Evolutionary conservation across 2,329 filamentous ascomycete species (phyloP).

Genomic region (Hysterium pulicare): DNA sequence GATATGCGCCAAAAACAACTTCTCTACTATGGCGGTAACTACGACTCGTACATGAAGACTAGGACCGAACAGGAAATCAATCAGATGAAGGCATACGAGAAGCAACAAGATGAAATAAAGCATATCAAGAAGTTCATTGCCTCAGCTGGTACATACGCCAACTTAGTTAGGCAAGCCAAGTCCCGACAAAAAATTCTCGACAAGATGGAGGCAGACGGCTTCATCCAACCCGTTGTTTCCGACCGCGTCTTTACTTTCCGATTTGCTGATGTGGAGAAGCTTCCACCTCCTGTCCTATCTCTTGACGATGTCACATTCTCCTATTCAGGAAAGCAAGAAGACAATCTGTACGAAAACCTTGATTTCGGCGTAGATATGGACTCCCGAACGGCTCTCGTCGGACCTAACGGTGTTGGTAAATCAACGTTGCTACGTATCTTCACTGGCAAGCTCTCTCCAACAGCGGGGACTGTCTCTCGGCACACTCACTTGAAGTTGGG

Average conservation of each 20-base stretch:
- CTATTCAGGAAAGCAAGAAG: slow-evolving; percentile 83
- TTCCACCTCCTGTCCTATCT: slow-evolving; percentile 93
- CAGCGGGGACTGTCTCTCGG: slow-evolving; percentile 73
- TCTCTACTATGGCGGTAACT: slow-evolving; percentile 99
- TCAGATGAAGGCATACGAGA: slow-evolving; percentile 98
- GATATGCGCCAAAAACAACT: slow-evolving; percentile 91
- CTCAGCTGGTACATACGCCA: slow-evolving; percentile 98
- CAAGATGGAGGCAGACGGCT: slow-evolving; percentile 99
- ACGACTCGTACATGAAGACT: slow-evolving; percentile 95
- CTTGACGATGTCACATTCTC: slow-evolving; percentile 98
- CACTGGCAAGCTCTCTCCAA: slow-evolving; percentile 90
- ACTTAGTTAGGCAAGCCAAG: slow-evolving; percentile 98
- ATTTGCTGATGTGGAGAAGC: slow-evolving; percentile 97
- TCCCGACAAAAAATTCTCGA: slow-evolving; percentile 99
- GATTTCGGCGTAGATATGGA: slow-evolving; percentile 99
- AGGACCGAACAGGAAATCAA: slow-evolving; percentile 91
- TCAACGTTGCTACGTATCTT: slow-evolving; percentile 94
- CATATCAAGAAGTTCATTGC: slow-evolving; percentile 99
- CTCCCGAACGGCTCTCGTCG: slow-evolving; percentile 92
- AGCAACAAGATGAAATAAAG: slow-evolving; percentile 97
- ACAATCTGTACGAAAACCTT: slow-evolving; percentile 93
- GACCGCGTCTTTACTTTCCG: slow-evolving; percentile 96
- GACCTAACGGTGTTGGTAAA: slow-evolving; percentile 98
- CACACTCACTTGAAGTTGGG: slow-evolving; percentile 99
- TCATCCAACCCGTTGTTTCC: slow-evolving; percentile 83